Base-by-base conservation (phyloP, 2,329 filamentous ascomycete genomes). In the Monilinia polystroma region DNA sequence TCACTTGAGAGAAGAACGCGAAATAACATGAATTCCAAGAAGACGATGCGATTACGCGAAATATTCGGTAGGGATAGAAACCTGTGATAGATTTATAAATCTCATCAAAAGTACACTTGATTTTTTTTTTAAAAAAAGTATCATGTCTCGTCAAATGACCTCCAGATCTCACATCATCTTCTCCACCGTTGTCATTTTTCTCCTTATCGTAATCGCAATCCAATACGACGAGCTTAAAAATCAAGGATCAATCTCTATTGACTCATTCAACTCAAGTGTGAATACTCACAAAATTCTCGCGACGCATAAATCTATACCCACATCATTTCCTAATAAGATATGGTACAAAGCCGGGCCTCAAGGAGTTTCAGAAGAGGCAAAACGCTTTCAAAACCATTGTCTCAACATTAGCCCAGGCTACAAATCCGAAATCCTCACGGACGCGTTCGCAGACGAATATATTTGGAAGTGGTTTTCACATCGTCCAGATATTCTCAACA, bases 401-500 rank as follows among this genome's bases (percentile, higher is more conserved):
- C 72, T 77, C 51, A 32, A 67, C 3, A 68, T 70, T 26, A 77
- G 77, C 58, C 71, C 75, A 1, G 65, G 45, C 5, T 76, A 75
- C 59, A n/a, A 68, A 53, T 64, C 67, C 29, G 70, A 75, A 63
- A 75, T 75, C 59, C 62, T 77, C 47, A 75, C 72, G 3, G 75
- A 78, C 45, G 63, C 32, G 0, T 26, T 43, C 5, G 47, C 29
- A 1, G 60, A 55, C 3, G 49, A 63, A 41, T 63, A 55, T 4
- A 20, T 63, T 3, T 52, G 38, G 52, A 53, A 41, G 10, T 45
- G 52, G 35, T 54, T 43, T 41, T 55, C 47, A 2, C 10, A 90
- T 74, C 85, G 89, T 23, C 84, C 83, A 1, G 88, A 91, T 70
- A 89, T 90, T 72, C 81, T 90, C 64, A 77, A 85, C 54, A 83